Evolutionary conservation across 2,329 filamentous ascomycete species (phyloP).

Genomic region (Neopestalotiopsis sp.): DNA sequence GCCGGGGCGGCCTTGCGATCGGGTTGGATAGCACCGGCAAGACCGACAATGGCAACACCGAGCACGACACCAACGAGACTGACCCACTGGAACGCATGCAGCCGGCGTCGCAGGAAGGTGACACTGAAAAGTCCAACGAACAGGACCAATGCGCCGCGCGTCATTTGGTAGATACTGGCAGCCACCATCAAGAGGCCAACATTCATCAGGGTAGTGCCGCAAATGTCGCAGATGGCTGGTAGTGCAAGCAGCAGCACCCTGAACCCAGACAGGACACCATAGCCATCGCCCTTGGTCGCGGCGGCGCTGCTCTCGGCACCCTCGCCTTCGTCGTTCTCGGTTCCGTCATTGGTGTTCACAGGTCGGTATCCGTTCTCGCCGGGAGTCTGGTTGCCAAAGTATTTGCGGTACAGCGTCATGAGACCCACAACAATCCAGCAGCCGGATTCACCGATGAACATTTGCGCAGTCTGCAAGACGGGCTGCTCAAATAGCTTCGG

Average conservation of each 20-base stretch:
- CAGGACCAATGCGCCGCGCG: constrained; percentile 87
- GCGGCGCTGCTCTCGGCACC: constrained; percentile 53
- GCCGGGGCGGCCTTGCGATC: constrained; percentile 53
- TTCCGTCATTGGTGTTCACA: constrained; percentile 56
- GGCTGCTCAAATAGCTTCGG: constrained; percentile 87
- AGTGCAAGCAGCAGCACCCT: constrained; percentile 78
- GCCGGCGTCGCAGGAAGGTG: constrained; percentile 79
- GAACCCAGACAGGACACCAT: constrained; percentile 71
- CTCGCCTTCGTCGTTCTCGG: constrained; percentile 49
- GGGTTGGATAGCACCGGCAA: constrained; percentile 83
- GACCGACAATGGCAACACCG: constrained; percentile 87
- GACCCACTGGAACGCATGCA: constrained; percentile 91
- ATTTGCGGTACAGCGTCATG: constrained; percentile 69
- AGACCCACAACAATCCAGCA: constrained; percentile 89
- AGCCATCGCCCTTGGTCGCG: constrained; percentile 21
- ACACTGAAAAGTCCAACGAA: constrained; percentile 98
- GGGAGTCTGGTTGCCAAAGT: constrained; percentile 49
- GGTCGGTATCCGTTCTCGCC: constrained; percentile 68
- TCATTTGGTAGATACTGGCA: constrained; percentile 99
- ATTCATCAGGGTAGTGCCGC: constrained; percentile 97
- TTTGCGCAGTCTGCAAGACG: constrained; percentile 94
- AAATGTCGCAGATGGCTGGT: constrained; percentile 91
- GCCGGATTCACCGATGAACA: constrained; percentile 96
- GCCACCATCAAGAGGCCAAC: constrained; percentile 91
- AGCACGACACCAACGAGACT: constrained; percentile 85